Conservation (phyloP, 768 basidiomycete species). For the Rossbeevera mucosa region DNA sequence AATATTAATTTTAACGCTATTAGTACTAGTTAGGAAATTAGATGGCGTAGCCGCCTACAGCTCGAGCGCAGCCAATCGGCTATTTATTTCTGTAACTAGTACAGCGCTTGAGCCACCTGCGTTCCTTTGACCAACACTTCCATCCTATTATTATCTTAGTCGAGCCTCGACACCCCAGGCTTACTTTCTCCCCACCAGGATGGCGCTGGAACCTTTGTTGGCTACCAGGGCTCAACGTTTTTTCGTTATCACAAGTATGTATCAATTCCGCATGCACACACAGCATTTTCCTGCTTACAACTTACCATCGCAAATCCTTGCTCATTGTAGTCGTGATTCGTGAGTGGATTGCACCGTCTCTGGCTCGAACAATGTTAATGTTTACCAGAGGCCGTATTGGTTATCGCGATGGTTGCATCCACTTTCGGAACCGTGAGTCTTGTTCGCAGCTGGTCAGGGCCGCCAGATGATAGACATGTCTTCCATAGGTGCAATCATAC, state of each 20-base stretch:
- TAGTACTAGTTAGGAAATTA: neutral
- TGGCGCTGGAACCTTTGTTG: conserved; percentile 70
- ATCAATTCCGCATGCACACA: conserved; percentile 19
- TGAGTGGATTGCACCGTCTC: conserved; percentile 36
- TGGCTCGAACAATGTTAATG: neutral
- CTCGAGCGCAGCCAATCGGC: neutral
- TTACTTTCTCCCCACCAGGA: conserved; percentile 30
- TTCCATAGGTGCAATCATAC: conserved; percentile 45
- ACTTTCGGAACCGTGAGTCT: conserved; percentile 59
- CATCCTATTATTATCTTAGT: conserved; percentile 9
- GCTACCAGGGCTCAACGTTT: conserved; percentile 67
- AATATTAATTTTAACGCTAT: conserved; percentile 36
- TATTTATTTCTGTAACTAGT: neutral
- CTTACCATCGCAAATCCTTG: conserved; percentile 4
- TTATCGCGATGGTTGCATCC: conserved; percentile 69
- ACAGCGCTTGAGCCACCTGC: neutral
- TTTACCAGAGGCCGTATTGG: conserved; percentile 63
- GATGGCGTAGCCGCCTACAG: neutral
- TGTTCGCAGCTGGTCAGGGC: neutral
- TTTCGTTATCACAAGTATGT: conserved; percentile 65
- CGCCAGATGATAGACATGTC: conserved; percentile 4
- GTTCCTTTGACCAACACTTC: neutral
- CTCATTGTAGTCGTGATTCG: conserved; percentile 49
- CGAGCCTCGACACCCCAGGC: conserved; percentile 10
- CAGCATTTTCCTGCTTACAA: conserved; percentile 3